These are phyloP conservation scores for Chaetomium cochliodes DNA, from an alignment of 495 filamentous ascomycete genomes.

Conservation along the genomic window DNA sequence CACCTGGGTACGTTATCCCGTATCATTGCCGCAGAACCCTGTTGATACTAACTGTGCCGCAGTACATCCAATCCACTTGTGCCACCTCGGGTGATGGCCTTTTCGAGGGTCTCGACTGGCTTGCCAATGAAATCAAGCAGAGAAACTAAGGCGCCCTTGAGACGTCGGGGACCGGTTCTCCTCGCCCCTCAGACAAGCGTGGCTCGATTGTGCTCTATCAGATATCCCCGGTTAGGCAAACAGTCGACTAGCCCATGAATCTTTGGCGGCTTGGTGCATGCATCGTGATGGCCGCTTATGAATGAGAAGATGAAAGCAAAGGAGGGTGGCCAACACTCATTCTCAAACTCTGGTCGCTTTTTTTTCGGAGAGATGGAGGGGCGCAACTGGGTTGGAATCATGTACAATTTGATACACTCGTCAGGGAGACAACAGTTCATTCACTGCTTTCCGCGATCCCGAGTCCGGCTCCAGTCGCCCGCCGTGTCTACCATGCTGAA, in stretches of 20 bases:
- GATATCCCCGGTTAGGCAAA: constrained; percentile 45
- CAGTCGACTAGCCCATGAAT: constrained; percentile 51
- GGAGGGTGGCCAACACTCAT: constrained; percentile 34
- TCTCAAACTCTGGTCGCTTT: constrained; percentile 41
- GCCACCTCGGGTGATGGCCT: constrained; percentile 99
- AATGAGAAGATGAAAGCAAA: constrained; percentile 27
- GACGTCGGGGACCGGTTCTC: constrained; percentile 28
- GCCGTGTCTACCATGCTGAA: constrained; percentile 22
- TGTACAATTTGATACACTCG: constrained; percentile 52
- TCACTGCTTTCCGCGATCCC: constrained; percentile 29
- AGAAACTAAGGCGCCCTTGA: constrained; percentile 61
- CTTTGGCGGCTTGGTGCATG: constrained; percentile 40
- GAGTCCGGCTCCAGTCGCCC: constrained; percentile 10
- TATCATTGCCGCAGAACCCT: constrained; percentile 3
- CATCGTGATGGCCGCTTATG: constrained; percentile 39
- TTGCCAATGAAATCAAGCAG: constrained; percentile 92
- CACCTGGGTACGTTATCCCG: constrained; percentile 78
- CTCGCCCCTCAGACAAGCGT: constrained; percentile 39
- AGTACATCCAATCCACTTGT: constrained; percentile 99
- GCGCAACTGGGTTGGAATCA: constrained; percentile 48
- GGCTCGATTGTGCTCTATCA: constrained; percentile 50
- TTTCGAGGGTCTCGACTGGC: constrained; percentile 99
- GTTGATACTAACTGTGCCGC: constrained; percentile 27
- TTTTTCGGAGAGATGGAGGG: constrained; percentile 49
- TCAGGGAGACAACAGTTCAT: constrained; percentile 34